Evolutionary conservation across 768 basidiomycete species (phyloP), one percentile per base, ranked within the genome.

Genomic region (Amanita molliuscula): DNA sequence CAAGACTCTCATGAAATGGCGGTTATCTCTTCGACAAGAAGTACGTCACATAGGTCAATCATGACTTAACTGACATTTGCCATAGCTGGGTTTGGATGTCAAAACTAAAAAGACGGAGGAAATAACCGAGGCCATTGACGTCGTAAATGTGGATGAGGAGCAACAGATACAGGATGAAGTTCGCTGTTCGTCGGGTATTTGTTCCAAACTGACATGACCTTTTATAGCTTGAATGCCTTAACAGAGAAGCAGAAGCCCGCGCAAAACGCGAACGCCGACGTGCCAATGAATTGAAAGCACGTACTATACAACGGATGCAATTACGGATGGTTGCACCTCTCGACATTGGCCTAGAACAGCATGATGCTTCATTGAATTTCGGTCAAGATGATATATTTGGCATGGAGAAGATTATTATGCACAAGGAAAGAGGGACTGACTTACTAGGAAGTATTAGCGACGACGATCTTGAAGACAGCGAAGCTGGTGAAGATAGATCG

Each of bases 321-420:
- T 75, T 98, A 41, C 85, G 89, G 61, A 99, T 99, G 96, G 89
- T 88, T 10, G 91, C 92, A 16, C 96, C 96, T n/a, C 70, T 94
- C 56, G 96, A 97, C 58, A 93, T 98, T 55, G 94, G 93, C 62
- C 65, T 93, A 52, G 89, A 92, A 59, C 86, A 87, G 58, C 73
- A 77, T 47, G 92, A 95, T 55, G 68, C 79, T 2, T 74, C 85
- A 15, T 73, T 95, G 15, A 72, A 68, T n/a, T 61, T 77, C 20
- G 88, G 88, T 5, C 84, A 87, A 58, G 86, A 83, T 21, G 93
- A 98, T 57, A 71, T 96, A 20, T 98, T 98, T 59, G 90, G 94
- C 59, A 77, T 81, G 4, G 81, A 84, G 62, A 61, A 59, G 31
- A 61, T 55, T 33, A 61, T 55, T 33, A 37, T 70, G 53, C 62